Conservation (phyloP, 441 rosid genomes). For the Gossypium schwendimanii region DNA sequence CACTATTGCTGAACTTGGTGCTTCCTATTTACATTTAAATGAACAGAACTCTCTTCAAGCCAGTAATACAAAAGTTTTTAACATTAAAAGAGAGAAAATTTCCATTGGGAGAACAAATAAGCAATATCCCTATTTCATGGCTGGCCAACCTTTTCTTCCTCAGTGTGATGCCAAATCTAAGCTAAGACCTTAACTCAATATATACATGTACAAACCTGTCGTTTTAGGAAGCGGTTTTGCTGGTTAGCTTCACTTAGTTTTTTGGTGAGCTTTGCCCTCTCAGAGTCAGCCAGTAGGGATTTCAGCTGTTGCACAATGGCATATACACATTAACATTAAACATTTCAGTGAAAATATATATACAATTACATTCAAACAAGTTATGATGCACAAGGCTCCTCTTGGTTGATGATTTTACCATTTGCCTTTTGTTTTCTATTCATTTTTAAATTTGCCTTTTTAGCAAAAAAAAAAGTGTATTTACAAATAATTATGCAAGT, state of each 20-base stretch:
- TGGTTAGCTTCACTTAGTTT: constrained; percentile 94
- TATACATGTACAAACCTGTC: constrained; percentile 46
- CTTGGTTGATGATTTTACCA: neutral
- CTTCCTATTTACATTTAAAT: neutral
- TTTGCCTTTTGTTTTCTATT: neutral
- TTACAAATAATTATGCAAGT: neutral
- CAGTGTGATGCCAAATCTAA: neutral
- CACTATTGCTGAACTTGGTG: neutral
- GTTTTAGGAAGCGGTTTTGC: constrained; percentile 72
- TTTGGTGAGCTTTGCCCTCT: constrained; percentile 57
- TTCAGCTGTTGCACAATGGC: constrained; percentile 40
- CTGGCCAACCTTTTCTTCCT: neutral
- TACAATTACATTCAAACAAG: neutral
- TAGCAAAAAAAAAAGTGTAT: neutral
- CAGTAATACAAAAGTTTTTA: neutral
- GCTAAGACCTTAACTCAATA: neutral
- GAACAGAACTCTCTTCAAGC: neutral
- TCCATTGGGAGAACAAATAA: neutral
- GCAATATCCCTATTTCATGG: neutral
- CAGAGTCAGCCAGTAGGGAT: constrained; percentile 57
- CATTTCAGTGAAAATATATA: neutral
- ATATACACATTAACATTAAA: constrained; percentile 7
- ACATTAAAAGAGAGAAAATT: neutral
- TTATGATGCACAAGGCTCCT: neutral
- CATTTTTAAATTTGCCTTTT: neutral